Base-by-base conservation (phyloP, 257 asterid species). In the Mitragyna speciosa region DNA sequence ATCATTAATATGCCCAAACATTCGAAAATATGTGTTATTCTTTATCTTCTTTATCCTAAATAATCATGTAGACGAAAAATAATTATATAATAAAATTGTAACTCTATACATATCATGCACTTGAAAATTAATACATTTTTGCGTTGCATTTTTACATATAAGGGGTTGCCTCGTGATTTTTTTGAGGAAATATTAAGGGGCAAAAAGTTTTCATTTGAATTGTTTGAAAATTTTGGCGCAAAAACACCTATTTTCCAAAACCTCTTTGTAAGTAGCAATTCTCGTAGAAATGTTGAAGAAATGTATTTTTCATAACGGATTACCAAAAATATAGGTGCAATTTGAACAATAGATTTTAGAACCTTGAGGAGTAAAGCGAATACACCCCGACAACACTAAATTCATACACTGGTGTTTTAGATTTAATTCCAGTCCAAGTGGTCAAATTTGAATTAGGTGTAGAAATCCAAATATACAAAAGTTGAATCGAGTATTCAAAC, bases 401-500 rank as follows among this genome's bases (percentile, higher is more conserved):
- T 54, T 19, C 61, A 17, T 54, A 14, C 9, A 20, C n/a, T 19
- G 5, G 7, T 54, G n/a, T 20, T 54, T 20, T 8, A 54, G 61
- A 54, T 17, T 54, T 7, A 20, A 30, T 19, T 20, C 5, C 31
- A 45, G 49, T 30, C 66, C 11, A 73, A 20, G 6, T 15, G 7
- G 47, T 30, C 20, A 45, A 51, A 43, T 7, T 14, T 28, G 75
- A 56, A 31, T 52, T 56, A 16, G 70, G 56, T 7, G 54, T 58
- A 17, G 6, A 12, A 15, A 10, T 74, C 19, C n/a, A 41, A 51
- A 26, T 6, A 58, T 31, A 20, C 17, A 22, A 75, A 75, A 36
- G 48, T 75, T 61, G 26, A 58, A 75, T 75, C 16, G n/a, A 59
- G 61, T 39, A 14, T 43, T 75, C 43, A n/a, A 75, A 58, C 28